These are phyloP conservation scores for Ajuga chamaepitys DNA, from an alignment of 257 asterid species.

Conservation along the genomic window DNA sequence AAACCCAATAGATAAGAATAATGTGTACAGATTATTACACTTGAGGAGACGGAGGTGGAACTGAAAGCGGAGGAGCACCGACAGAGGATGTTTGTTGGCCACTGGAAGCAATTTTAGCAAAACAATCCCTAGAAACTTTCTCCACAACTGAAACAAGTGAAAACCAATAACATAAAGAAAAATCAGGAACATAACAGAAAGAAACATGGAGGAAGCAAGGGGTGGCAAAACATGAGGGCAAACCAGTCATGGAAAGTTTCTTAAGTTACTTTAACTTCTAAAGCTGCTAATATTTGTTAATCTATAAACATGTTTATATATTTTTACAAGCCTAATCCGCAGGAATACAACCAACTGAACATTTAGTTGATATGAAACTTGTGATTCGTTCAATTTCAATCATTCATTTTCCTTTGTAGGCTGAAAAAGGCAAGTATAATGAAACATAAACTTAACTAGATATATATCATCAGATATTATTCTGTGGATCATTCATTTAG, in stretches of 20 bases:
- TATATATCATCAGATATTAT: not conserved
- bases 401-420: not conserved
- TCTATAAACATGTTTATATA: not conserved
- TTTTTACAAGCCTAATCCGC: not conserved
- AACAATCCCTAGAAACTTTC: conserved; percentile 35
- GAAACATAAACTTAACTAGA: not conserved
- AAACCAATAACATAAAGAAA: conserved; percentile 3
- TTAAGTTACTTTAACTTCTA: not conserved
- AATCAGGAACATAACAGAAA: not conserved
- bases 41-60: conserved; percentile 60
- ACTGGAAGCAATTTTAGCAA: conserved; percentile 61
- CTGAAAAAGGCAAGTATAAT: not conserved
- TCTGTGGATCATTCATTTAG: not conserved
- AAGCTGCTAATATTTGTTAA: not conserved
- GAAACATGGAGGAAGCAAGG: not conserved
- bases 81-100: conserved; percentile 71
- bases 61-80: conserved; percentile 65
- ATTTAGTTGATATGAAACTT: not conserved
- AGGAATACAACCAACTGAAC: not conserved
- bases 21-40: conserved; percentile 39
- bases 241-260: not conserved
- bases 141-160: conserved; percentile 29
- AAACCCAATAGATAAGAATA: conserved; percentile 7
- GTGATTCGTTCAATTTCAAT: not conserved
- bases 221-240: not conserved